Evolutionary conservation across 169 alveolate genomes (phyloP).

Genomic region (Cardiosporidium cionae): DNA sequence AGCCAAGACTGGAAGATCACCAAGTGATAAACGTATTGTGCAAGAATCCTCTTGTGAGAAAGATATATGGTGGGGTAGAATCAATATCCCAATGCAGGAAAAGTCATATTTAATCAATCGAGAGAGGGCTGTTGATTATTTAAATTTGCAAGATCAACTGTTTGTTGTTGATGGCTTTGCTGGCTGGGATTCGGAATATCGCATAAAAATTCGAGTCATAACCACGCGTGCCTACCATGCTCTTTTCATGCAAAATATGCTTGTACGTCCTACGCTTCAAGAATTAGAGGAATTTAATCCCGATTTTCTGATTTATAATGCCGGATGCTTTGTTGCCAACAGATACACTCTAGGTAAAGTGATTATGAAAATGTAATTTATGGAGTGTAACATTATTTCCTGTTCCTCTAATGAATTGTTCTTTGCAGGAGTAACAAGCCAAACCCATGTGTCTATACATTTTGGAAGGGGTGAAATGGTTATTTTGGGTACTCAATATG

Average conservation of each 20-base stretch:
- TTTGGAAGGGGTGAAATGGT: slow-evolving; percentile 79
- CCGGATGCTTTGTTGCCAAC: slow-evolving; percentile 87
- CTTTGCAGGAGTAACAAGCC: slow-evolving; percentile 67
- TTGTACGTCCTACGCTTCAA: slow-evolving; percentile 75
- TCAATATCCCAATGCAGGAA: slow-evolving; percentile 81
- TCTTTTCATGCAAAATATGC: slow-evolving; percentile 91
- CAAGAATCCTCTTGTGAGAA: slow-evolving; percentile 57
- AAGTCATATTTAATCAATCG: slow-evolving; percentile 70
- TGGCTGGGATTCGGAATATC: slow-evolving; percentile 91
- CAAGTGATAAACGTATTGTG: slow-evolving; percentile 85
- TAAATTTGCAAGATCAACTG: slow-evolving; percentile 70
- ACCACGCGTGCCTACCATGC: slow-evolving; percentile 93
- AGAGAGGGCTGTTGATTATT: slow-evolving; percentile 84
- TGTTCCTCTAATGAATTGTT: background rate
- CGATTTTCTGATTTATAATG: slow-evolving; percentile 83
- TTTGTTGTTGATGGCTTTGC: slow-evolving; percentile 91
- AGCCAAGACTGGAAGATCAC: slow-evolving; percentile 81
- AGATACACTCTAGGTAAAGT: slow-evolving; percentile 57
- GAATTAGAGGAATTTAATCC: slow-evolving; percentile 61
- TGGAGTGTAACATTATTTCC: background rate
- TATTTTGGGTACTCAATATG: slow-evolving; percentile 91
- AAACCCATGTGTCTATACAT: slow-evolving; percentile 81
- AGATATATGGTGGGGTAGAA: slow-evolving; percentile 91
- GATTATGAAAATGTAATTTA: background rate
- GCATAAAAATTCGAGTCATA: slow-evolving; percentile 72